Conservation (phyloP, 345 rosid species). For the Adansonia digitata region DNA sequence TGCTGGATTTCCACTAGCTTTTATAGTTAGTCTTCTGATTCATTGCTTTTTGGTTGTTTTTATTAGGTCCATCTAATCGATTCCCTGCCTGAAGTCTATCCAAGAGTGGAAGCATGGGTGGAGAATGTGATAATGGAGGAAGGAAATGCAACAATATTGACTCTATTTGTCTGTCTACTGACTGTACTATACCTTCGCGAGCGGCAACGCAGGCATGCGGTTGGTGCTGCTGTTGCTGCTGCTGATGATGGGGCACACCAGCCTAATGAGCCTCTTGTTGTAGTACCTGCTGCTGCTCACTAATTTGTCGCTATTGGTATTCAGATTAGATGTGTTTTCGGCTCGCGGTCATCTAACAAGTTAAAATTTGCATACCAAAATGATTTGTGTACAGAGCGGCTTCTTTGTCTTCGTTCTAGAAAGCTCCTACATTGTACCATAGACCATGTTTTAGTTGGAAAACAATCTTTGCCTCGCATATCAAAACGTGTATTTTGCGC, state of each 20-base stretch:
- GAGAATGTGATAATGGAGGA: constrained; percentile 87
- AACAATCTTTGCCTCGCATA: background rate
- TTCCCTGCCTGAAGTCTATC: constrained; percentile 83
- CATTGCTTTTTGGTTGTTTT: background rate
- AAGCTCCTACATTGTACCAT: constrained; percentile 4
- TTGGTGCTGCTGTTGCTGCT: constrained; percentile 35
- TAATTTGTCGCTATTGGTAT: constrained; percentile 11
- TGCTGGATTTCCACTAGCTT: background rate
- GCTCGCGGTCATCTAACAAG: background rate
- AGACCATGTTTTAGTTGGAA: background rate
- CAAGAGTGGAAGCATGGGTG: constrained; percentile 84
- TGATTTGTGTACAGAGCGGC: constrained; percentile 25
- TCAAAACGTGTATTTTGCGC: background rate
- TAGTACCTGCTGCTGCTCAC: constrained; percentile 10
- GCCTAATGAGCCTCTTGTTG: constrained; percentile 27
- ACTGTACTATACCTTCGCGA: constrained; percentile 88
- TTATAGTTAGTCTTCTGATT: background rate
- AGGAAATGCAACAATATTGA: constrained; percentile 91
- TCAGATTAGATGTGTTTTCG: background rate
- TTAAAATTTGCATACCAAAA: background rate
- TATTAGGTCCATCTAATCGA: constrained; percentile 64
- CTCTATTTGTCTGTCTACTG: constrained; percentile 80
- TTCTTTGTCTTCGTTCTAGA: background rate
- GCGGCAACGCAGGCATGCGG: constrained; percentile 67
- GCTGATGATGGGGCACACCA: constrained; percentile 37